Evolutionary conservation across 208 protist species (phyloP).

Genomic region (Crithidia thermophila): DNA sequence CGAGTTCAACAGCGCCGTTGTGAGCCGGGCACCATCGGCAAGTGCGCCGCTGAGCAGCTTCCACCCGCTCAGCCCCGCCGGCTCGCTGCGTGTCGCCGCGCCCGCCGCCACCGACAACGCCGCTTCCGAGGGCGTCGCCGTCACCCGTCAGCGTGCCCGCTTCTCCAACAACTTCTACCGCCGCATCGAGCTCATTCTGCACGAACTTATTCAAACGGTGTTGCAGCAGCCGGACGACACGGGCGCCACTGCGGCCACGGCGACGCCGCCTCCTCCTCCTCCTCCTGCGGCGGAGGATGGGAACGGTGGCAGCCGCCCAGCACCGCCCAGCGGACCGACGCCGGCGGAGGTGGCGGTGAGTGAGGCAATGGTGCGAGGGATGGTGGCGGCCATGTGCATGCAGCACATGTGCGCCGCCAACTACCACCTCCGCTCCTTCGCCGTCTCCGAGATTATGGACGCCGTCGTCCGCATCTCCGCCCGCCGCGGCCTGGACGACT

Average conservation of each 20-base stretch:
- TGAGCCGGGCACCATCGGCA: background rate
- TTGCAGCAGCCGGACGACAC: constrained; percentile 28
- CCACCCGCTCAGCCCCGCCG: background rate
- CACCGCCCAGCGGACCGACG: too few species aligned
- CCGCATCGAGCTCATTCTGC: constrained; percentile 48
- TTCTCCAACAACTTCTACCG: constrained; percentile 83
- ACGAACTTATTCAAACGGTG: constrained; percentile 56
- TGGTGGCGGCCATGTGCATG: constrained; percentile 64
- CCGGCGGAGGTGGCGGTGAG: background rate
- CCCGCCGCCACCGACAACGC: background rate
- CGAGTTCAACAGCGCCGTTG: constrained; percentile 29
- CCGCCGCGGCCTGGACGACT: constrained; percentile 9
- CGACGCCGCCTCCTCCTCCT: too few species aligned
- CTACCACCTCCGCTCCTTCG: constrained; percentile 63
- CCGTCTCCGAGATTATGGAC: constrained; percentile 77
- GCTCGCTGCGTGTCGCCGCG: constrained; percentile 8
- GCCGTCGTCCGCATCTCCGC: constrained; percentile 48
- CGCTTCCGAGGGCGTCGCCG: background rate
- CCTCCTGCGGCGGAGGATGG: too few species aligned
- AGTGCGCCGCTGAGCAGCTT: background rate
- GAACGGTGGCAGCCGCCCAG: background rate
- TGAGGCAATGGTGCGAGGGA: constrained; percentile 23
- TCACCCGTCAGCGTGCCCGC: constrained; percentile 20
- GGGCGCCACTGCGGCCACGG: background rate
- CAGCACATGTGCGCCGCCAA: constrained; percentile 72